Base-by-base conservation (phyloP, 2,329 filamentous ascomycete genomes). In the Sporothrix mexicana region DNA sequence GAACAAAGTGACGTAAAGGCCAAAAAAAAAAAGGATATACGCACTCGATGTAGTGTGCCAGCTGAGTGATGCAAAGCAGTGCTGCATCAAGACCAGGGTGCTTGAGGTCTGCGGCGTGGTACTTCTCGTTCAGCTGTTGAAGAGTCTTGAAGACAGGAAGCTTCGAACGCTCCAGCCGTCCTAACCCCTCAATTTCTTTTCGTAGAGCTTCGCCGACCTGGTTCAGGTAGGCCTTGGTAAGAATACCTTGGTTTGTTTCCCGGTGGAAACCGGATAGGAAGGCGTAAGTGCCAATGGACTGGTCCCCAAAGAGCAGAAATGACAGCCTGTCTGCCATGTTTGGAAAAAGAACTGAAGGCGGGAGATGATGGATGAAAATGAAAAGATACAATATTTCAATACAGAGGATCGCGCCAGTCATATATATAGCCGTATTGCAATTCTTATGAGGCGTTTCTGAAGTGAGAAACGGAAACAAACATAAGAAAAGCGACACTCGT, bases 41-140 rank as follows among this genome's bases (percentile, higher is more conserved):
- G 77, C 83, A 91, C 86, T 91, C 89, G 75, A 93, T 90, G 80
- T 91, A 92, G 79, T 92, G 90, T 66, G 87, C 88, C 71, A 92
- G 80, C 79, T 93, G 91, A 69, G 89, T 84, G 75, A 91, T 86
- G 73, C 88, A 90, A 51, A 92, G 83, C 76, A 92, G 81, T 17
- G 87, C 89, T 76, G 88, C 90, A 78, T 92, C 90, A 61, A 93
- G 80, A 67, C 88, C 88, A 1, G 89, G 84, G 74, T 89, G 85
- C 80, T 89, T 91, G 74, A 83, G 76, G 45, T 80, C 82, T 77
- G 88, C 87, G 57, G 84, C 82, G 75, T 88, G 87, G 79, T 92
- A 92, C 76, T 83, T 84, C 78, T 92, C 88, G 77, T 91, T 88
- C 75, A 93, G 83, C 75, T 92, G 88, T 79, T 86, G 87, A 72